Conservation (phyloP, 1,284 basidiomycete genomes). For the Cutaneotrichosporon sp. region DNA sequence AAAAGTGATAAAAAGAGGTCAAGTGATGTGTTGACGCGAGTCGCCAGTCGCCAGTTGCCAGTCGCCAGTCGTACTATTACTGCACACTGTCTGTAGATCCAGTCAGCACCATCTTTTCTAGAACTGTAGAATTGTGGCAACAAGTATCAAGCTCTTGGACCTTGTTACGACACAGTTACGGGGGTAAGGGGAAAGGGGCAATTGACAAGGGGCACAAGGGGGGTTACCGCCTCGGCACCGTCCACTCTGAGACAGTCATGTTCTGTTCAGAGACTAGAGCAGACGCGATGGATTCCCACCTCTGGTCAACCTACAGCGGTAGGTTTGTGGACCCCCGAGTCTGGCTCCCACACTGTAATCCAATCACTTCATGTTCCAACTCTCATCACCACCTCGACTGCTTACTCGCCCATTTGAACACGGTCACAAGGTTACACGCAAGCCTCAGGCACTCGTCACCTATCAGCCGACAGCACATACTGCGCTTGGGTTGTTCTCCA, state of each 20-base stretch:
- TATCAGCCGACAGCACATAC: neutral
- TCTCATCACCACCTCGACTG: neutral
- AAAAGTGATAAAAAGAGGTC: too few species aligned
- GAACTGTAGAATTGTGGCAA: neutral
- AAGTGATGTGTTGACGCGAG: too few species aligned
- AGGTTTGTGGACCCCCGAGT: neutral
- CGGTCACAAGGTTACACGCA: neutral
- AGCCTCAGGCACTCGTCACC: neutral
- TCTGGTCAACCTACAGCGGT: neutral
- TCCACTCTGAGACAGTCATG: neutral
- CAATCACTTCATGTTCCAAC: neutral
- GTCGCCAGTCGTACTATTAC: neutral
- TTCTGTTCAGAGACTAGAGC: neutral
- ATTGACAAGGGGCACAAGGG: too few species aligned
- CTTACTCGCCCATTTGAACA: neutral
- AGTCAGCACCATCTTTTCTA: neutral
- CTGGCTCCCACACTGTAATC: neutral
- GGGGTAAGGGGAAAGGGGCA: neutral
- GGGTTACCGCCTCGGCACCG: too few species aligned
- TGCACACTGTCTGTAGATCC: neutral
- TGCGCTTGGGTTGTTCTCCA: neutral
- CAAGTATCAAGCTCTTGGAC: neutral
- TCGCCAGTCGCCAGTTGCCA: neutral
- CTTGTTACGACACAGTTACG: neutral
- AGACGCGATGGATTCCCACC: neutral